Evolutionary conservation across 1,284 basidiomycete species (phyloP).

Genomic region (Anthracocystis walkeri): DNA sequence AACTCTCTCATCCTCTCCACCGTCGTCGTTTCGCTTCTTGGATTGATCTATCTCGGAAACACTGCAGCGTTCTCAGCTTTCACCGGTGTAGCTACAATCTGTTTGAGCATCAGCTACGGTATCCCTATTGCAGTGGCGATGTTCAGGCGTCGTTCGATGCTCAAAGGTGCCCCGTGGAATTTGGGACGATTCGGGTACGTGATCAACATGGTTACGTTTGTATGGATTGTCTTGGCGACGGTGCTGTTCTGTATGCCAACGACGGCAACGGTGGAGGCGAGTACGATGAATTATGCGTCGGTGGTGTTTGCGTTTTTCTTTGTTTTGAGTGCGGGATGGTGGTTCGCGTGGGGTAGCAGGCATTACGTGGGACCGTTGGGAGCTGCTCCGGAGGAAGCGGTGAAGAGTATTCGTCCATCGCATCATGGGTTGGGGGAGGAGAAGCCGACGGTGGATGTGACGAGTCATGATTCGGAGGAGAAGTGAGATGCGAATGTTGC

Average conservation of each 20-base stretch:
- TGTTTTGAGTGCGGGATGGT: conserved; percentile 46
- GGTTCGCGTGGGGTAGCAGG: conserved; percentile 45
- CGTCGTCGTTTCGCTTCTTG: conserved; percentile 70
- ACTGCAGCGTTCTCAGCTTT: conserved; percentile 59
- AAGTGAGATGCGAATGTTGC: conserved; percentile 10
- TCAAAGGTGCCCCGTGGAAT: conserved; percentile 70
- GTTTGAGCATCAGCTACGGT: conserved; percentile 67
- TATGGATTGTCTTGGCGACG: conserved; percentile 71
- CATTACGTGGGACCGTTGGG: conserved; percentile 53
- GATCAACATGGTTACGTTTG: conserved; percentile 70
- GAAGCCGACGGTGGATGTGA: conserved; percentile 25
- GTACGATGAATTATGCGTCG: conserved; percentile 70
- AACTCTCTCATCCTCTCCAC: conserved; percentile 71
- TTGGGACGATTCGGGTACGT: conserved; percentile 70
- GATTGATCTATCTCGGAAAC: conserved; percentile 65
- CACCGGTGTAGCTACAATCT: conserved; percentile 60
- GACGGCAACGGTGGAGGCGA: conserved; percentile 67
- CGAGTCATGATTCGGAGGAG: conserved; percentile 28
- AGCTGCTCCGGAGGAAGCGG: conserved; percentile 29
- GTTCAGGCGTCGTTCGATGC: conserved; percentile 65
- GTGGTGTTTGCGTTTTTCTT: conserved; percentile 60
- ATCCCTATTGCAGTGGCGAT: conserved; percentile 71
- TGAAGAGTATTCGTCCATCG: conserved; percentile 4
- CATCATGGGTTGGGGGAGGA: background rate
- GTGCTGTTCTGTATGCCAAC: conserved; percentile 72